A percentile compares a stretch with the other conserved stretches of the same genome.
Evolutionary conservation across 1,284 basidiomycete species (phyloP).

Genomic region (Stygiomarasmius scandens): DNA sequence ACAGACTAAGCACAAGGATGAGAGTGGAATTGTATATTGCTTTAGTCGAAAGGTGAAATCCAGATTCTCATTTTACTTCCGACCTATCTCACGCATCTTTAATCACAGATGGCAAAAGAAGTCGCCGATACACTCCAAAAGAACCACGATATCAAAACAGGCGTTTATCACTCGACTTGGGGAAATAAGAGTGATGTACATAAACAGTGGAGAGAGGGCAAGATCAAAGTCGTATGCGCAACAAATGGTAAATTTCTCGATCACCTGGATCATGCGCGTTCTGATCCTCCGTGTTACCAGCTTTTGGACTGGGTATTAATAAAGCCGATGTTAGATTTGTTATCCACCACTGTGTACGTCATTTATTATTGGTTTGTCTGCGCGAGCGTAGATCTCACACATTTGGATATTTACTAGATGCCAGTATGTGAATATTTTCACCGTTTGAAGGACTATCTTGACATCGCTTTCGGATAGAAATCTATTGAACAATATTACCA

Average conservation of each 20-base stretch:
- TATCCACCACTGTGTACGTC: slow-evolving; percentile 77
- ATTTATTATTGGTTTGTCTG: too few species aligned
- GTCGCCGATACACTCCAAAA: slow-evolving; percentile 67
- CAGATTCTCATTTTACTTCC: neutral
- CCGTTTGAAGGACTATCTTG: too few species aligned
- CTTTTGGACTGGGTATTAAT: slow-evolving; percentile 87
- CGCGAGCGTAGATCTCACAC: too few species aligned
- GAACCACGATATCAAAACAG: slow-evolving; percentile 71
- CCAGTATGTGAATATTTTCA: too few species aligned
- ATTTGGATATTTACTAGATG: too few species aligned
- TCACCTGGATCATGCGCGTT: neutral
- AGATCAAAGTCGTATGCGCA: slow-evolving; percentile 86
- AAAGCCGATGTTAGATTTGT: slow-evolving; percentile 90
- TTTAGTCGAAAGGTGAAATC: slow-evolving; percentile 69
- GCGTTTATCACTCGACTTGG: slow-evolving; percentile 83
- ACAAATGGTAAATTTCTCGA: slow-evolving; percentile 57
- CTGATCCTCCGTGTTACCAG: slow-evolving; percentile 28
- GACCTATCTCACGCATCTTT: neutral
- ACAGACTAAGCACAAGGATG: slow-evolving; percentile 61
- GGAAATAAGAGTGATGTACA: slow-evolving; percentile 81
- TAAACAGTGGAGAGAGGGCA: slow-evolving; percentile 74
- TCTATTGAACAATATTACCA: slow-evolving; percentile 59
- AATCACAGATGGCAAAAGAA: slow-evolving; percentile 50
- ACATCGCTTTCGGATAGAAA: too few species aligned
- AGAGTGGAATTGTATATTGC: slow-evolving; percentile 95